Evolutionary conservation across 1,139 yeast species (phyloP).

Genomic region (Pichia sp.): DNA sequence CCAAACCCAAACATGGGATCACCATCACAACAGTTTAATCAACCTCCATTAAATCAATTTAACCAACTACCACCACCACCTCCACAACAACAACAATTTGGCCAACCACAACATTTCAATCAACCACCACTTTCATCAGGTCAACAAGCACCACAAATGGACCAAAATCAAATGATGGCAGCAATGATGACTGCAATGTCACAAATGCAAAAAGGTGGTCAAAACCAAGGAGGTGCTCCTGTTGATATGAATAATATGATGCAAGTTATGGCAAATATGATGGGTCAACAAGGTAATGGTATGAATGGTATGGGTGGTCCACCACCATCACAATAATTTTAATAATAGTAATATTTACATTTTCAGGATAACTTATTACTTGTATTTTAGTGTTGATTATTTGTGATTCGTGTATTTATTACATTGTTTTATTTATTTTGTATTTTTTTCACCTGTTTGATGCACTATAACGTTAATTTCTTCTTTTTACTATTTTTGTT

Average conservation of each 20-base stretch:
- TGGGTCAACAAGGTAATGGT: constrained; percentile 17
- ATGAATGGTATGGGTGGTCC: not conserved
- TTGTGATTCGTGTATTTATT: not conserved
- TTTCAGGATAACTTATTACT: not conserved
- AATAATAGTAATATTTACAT: no score
- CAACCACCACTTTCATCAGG: not conserved
- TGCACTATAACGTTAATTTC: not conserved
- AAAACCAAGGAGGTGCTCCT: constrained; percentile 9
- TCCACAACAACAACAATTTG: not conserved
- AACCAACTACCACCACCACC: not conserved
- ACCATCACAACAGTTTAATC: constrained; percentile 1
- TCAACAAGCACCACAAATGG: constrained; percentile 10
- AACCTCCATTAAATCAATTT: not conserved
- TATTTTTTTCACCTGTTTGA: not conserved
- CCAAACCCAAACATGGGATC: constrained; percentile 2
- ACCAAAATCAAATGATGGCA: constrained; percentile 26
- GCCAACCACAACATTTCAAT: not conserved
- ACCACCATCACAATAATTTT: constrained; percentile 12
- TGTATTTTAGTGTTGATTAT: not conserved
- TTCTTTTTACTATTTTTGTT: not conserved
- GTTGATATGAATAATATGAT: constrained; percentile 30
- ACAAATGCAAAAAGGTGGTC: constrained; percentile 23
- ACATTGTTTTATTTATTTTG: not conserved
- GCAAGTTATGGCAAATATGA: constrained; percentile 30
- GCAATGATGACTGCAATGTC: constrained; percentile 29